Base-by-base conservation (phyloP, 495 filamentous ascomycete species). In the Rostrohypoxylon terebratum region DNA sequence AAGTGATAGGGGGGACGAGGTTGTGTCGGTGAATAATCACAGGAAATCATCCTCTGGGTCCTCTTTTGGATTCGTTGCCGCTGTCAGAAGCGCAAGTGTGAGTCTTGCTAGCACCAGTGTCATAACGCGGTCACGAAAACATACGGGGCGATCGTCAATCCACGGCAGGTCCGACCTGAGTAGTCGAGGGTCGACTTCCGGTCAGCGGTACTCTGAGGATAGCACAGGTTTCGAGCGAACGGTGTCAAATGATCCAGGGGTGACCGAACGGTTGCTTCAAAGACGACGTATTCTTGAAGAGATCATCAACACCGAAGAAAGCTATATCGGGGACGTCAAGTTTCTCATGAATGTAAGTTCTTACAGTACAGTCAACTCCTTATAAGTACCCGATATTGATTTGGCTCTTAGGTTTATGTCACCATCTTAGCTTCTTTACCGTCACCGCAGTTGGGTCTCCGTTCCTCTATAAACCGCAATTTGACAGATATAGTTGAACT, bases 311-410 rank as follows among this genome's bases (percentile, higher is more conserved):
- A 95, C 94, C 0, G 96, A 98, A 79, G 91, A 94, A 75, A 90
- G 92, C 71, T 98, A 98, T 80, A 87, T 98, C 62, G 88, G 88
- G 16, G 95, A 97, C 68, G 79, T 98, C 59, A 93, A 92, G 73
- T 91, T 94, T 57, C 83, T 99, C 63, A 88, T 91, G 73, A 93
- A 94, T 77, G 96, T 97, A 67, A 42, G 82, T 74, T 86, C 81
- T 33, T 0, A n/a, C n/a, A 44, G 13, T 25, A 16, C 21, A 18
- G 20, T 60, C 0, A 36, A 20, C 4, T 47, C 25, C 36, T 23
- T 21, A 18, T 50, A 50, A 58, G 16, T 7, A 59, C 20, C 65
- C 21, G 57, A 40, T 8, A 18, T 63, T 72, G 25, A 42, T 61
- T 59, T 36, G 5, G 42, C 65, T 76, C 64, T 51, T 58, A 92